A percentile compares a stretch with the other conserved stretches of the same genome.
phyloP scores from a whole-genome alignment of 371 early-diverging fungal species.

The Circinella umbellata region DNA sequence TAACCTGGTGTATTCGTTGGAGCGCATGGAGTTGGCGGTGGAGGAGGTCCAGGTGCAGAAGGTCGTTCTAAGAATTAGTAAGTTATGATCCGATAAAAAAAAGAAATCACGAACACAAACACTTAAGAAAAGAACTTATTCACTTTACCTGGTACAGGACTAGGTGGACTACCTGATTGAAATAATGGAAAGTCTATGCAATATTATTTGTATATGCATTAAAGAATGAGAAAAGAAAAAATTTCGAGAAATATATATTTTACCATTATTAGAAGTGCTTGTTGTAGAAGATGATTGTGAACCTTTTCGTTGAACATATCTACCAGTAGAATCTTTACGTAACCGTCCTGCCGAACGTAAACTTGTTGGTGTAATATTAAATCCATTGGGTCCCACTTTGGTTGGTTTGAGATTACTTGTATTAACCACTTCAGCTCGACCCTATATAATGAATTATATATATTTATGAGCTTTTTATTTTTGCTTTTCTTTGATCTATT shows the following conservation, averaged over 20 bases:
- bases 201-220: background rate
- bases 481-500: background rate
- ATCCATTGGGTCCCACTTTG: background rate
- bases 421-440: conserved; percentile 5
- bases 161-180: conserved; percentile 10
- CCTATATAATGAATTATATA: background rate
- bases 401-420: conserved; percentile 12
- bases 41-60: conserved; percentile 3
- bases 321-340: conserved; percentile 7
- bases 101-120: background rate
- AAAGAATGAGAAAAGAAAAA: no score
- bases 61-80: conserved; percentile 8
- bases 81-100: background rate
- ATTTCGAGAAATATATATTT: background rate
- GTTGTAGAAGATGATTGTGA: background rate
- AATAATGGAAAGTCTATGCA: background rate
- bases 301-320: background rate
- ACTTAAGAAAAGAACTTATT: background rate
- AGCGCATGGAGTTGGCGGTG: conserved; percentile 12
- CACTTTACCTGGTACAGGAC: conserved; percentile 16
- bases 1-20: conserved; percentile 20
- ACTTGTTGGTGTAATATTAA: background rate
- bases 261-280: background rate
- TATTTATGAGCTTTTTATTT: background rate
- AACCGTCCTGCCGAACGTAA: conserved; percentile 1